Evolutionary conservation across 2,329 filamentous ascomycete genomes (phyloP).

Genomic region (Arthrobotrys entomopaga): DNA sequence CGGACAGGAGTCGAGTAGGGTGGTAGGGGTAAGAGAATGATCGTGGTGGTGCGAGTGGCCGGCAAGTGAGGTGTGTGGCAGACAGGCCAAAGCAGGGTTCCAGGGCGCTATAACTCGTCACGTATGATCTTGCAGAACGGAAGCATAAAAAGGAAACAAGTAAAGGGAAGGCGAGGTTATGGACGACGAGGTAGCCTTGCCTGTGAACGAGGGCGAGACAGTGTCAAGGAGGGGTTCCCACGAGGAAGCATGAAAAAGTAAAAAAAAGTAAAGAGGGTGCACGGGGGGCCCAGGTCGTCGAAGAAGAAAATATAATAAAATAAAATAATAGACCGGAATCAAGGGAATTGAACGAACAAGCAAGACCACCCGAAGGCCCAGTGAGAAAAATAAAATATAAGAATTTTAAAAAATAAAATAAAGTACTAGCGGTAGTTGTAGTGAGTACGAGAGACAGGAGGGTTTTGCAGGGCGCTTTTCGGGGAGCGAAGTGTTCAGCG

Average conservation of each 20-base stretch:
- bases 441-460: slow-evolving; percentile 48
- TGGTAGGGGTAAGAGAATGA: slow-evolving; percentile 37
- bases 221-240: slow-evolving; percentile 50
- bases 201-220: slow-evolving; percentile 55
- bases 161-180: slow-evolving; percentile 50
- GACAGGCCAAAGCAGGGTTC: slow-evolving; percentile 44
- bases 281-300: not conserved
- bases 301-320: slow-evolving; percentile 7
- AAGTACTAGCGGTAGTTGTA: slow-evolving; percentile 9
- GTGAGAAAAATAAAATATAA: slow-evolving; percentile 7
- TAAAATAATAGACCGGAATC: not conserved
- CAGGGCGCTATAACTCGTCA: slow-evolving; percentile 56
- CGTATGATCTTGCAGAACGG: slow-evolving; percentile 55
- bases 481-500: slow-evolving; percentile 36
- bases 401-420: no score
- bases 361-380: slow-evolving; percentile 48
- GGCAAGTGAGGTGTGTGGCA: slow-evolving; percentile 46
- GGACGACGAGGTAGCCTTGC: slow-evolving; percentile 52
- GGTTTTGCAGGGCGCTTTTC: slow-evolving; percentile 50
- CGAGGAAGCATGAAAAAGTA: slow-evolving; percentile 30
- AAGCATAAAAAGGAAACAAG: slow-evolving; percentile 56
- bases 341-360: slow-evolving; percentile 47
- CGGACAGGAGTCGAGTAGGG: slow-evolving; percentile 49
- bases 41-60: slow-evolving; percentile 49
- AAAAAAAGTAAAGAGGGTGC: slow-evolving; percentile 23